Evolutionary conservation across 306 rosid genomes (phyloP).

Genomic region (Gastrolobium villosum): DNA sequence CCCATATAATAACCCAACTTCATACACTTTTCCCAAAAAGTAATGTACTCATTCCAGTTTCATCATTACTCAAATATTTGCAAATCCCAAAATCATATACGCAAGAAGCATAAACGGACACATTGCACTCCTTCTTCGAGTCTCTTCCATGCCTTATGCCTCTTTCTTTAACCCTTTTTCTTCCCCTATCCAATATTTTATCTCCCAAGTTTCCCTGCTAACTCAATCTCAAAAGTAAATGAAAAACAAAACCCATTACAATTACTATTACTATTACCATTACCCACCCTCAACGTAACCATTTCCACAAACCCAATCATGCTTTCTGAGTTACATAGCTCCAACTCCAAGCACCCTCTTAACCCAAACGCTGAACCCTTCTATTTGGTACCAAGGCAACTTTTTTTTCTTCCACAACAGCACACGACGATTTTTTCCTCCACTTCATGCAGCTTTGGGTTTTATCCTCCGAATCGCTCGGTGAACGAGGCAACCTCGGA

Average conservation of each 20-base stretch:
- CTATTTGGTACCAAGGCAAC: not conserved
- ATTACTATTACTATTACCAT: no score
- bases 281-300: no score
- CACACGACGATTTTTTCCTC: no score
- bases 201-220: no score
- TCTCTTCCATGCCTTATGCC: no score
- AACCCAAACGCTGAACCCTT: constrained; percentile 38
- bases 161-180: no score
- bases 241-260: no score
- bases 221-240: no score
- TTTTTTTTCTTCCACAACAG: not conserved
- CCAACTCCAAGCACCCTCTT: not conserved
- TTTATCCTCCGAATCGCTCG: not conserved
- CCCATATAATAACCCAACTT: no score
- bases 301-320: not conserved
- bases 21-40: no score
- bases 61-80: constrained; percentile 30
- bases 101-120: not conserved
- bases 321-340: not conserved
- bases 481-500: no score
- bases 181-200: no score
- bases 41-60: constrained; percentile 7
- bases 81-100: constrained; percentile 20
- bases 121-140: not conserved
- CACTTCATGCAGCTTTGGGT: not conserved